Conservation (phyloP, 2,329 filamentous ascomycete genomes). For the Coleophoma cylindrospora region DNA sequence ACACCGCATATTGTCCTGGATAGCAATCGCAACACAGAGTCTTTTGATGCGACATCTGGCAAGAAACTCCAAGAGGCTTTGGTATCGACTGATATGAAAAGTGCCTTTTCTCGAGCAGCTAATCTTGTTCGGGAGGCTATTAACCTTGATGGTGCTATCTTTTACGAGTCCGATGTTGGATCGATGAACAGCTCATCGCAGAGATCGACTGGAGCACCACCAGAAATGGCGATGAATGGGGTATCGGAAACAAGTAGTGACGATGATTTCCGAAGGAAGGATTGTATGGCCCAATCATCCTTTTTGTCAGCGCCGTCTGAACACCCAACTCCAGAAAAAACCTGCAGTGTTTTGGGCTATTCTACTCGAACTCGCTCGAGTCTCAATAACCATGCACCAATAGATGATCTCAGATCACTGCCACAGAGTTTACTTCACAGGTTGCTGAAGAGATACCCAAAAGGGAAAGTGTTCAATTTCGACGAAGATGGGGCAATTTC, state of each 20-base stretch:
- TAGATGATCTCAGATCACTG: neutral
- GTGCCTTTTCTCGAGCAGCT: slow-evolving; percentile 2
- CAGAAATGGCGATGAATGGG: neutral
- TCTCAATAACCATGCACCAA: slow-evolving; percentile 1
- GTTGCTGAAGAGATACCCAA: slow-evolving; percentile 5
- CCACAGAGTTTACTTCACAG: slow-evolving; percentile 2
- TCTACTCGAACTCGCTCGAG: slow-evolving; percentile 5
- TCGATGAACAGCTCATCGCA: neutral
- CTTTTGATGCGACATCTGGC: too few relatives aligned
- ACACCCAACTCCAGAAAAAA: neutral
- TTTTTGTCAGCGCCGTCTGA: neutral
- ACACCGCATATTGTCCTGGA: too few relatives aligned
- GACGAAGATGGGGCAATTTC: slow-evolving; percentile 3
- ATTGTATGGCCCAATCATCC: neutral
- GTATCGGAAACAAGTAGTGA: neutral
- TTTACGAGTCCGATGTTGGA: slow-evolving; percentile 3
- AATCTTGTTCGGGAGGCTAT: slow-evolving; percentile 8
- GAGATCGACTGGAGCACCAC: neutral
- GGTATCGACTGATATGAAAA: neutral
- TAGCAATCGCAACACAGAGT: too few relatives aligned
- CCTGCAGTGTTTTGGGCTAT: slow-evolving; percentile 5
- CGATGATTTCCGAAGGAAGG: neutral
- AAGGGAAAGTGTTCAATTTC: slow-evolving; percentile 7
- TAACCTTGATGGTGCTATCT: slow-evolving; percentile 5
- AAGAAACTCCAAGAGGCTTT: neutral